These are phyloP conservation scores for Plasmodium ovale DNA, from an alignment of 169 alveolate species.

Conservation along the genomic window DNA sequence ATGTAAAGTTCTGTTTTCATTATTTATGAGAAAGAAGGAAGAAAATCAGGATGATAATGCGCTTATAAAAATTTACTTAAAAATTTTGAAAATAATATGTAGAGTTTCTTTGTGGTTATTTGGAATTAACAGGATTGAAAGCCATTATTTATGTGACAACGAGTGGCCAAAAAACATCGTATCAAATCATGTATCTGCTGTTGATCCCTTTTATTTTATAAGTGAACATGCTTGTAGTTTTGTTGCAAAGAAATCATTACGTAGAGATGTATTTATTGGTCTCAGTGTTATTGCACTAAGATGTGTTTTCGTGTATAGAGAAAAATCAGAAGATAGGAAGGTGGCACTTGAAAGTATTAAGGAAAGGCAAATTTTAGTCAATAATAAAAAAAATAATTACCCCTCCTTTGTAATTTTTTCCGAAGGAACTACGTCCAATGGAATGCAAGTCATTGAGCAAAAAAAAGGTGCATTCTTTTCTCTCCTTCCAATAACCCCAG, in stretches of 20 bases:
- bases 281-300: slow-evolving; percentile 40
- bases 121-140: slow-evolving; percentile 45
- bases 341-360: slow-evolving; percentile 39
- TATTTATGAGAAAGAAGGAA: not conserved
- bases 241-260: slow-evolving; percentile 70
- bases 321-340: slow-evolving; percentile 67
- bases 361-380: slow-evolving; percentile 38
- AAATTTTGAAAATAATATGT: slow-evolving; percentile 36
- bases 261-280: slow-evolving; percentile 37
- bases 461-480: slow-evolving; percentile 69
- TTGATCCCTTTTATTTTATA: slow-evolving; percentile 67
- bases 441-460: slow-evolving; percentile 41
- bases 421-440: slow-evolving; percentile 73
- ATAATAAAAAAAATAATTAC: slow-evolving; percentile 24
- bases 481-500: slow-evolving; percentile 61
- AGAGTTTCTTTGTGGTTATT: slow-evolving; percentile 35
- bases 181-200: slow-evolving; percentile 60
- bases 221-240: slow-evolving; percentile 73
- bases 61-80: slow-evolving; percentile 22
- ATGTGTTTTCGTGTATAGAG: slow-evolving; percentile 68
- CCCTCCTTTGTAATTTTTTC: slow-evolving; percentile 74
- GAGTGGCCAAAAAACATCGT: slow-evolving; percentile 75
- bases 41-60: slow-evolving; percentile 35
- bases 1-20: not conserved
- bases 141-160: slow-evolving; percentile 45